A percentile compares a stretch with the other conserved stretches of the same genome.
These are phyloP conservation scores for Fraxinus sp. DNA, from an alignment of 305 asterid species.

Conservation along the genomic window DNA sequence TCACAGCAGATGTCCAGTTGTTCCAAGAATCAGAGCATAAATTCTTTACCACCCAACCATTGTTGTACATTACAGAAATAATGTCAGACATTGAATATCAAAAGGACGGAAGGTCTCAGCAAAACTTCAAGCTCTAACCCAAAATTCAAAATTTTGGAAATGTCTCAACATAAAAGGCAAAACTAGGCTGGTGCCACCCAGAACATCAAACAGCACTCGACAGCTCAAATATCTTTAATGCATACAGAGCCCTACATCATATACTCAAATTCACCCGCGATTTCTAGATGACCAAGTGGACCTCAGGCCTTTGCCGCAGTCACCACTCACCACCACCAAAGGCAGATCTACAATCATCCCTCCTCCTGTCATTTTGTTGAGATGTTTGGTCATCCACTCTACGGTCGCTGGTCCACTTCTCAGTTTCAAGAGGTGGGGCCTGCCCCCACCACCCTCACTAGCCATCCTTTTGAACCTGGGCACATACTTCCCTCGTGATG, in stretches of 20 bases:
- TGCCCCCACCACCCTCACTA: conserved; percentile 30
- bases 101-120: not conserved
- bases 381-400: conserved; percentile 42
- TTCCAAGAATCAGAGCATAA: not conserved
- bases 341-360: conserved; percentile 43
- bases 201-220: not conserved
- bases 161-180: not conserved
- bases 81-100: not conserved
- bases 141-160: not conserved
- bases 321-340: conserved; percentile 29
- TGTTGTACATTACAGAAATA: not conserved
- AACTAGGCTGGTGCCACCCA: not conserved
- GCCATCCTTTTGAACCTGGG: conserved; percentile 46
- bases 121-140: not conserved
- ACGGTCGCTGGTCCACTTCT: conserved; percentile 55
- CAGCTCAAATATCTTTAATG: not conserved
- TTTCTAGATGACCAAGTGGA: conserved; percentile 51
- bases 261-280: conserved; percentile 11
- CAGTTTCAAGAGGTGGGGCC: conserved; percentile 55
- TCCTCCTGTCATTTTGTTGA: conserved; percentile 46
- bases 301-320: conserved; percentile 24
- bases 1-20: not conserved
- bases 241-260: not conserved
- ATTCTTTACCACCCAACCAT: not conserved
- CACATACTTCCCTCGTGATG: conserved; percentile 52